Evolutionary conservation across 441 rosid genomes (phyloP), one percentile per base, ranked within the genome.

Genomic region (Croton laevigatus): DNA sequence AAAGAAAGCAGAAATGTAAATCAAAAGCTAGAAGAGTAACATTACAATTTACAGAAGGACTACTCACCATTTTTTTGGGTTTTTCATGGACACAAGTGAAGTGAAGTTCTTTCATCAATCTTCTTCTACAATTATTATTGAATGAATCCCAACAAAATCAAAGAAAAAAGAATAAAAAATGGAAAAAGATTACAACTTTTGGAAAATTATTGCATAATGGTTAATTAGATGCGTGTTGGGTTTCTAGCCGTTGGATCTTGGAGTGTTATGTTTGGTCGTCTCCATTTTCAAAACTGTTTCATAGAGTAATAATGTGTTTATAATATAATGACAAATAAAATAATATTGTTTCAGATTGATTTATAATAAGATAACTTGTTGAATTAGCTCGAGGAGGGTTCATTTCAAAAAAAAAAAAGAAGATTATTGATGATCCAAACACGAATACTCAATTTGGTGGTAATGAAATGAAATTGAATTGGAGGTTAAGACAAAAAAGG

Each of bases 191-290:
- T 57, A 3, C 2, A n/a, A 3, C 59, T 53, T 54, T 16, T 42
- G 12, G 27, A 5, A 32, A 44, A 17, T 13, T 11, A 14, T 5
- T 66, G 19, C 36, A 54, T 22, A 57, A 57, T 14, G 12, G 23
- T 46, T 46, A 20, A 57, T 37, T 37, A 52, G 44, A 20, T 55
- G 20, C 37, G 17, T 63, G 27, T 27, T 51, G 64, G 63, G 66
- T 51, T 62, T 22, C 48, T 54, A 77, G 74, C 81, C 83, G 81
- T 82, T 79, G 48, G 71, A 66, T 76, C 55, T 34, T 73, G 6
- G 64, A 52, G 37, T 6, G 17, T 9, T 55, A 49, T 17, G 6
- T 16, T 48, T 49, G 37, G 45, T 34, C 20, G 6, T 53, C 58
- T 70, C 69, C 67, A 64, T 69, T 49, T 65, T 59, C 34, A 23